Conservation (phyloP, 163 green algal genomes). For the Prototheca cutis region DNA sequence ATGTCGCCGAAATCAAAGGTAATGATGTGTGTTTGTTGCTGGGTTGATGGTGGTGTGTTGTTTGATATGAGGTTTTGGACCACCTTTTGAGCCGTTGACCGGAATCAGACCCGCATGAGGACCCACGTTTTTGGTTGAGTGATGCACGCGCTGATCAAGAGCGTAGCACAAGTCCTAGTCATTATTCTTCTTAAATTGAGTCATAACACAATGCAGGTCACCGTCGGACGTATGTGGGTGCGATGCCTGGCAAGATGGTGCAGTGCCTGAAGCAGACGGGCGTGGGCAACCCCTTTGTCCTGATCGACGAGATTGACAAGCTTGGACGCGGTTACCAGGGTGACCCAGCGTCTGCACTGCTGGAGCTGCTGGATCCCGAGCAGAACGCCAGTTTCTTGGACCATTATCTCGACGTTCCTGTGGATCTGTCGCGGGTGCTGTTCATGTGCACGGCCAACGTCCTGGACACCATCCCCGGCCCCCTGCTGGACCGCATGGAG, state of each 20-base stretch:
- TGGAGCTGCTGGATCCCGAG: constrained; percentile 89
- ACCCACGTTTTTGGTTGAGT: too few relatives aligned
- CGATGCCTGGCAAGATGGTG: constrained; percentile 95
- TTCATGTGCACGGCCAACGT: constrained; percentile 94
- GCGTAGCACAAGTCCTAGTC: too few relatives aligned
- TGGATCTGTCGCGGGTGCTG: constrained; percentile 78
- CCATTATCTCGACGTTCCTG: constrained; percentile 87
- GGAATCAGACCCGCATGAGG: too few relatives aligned
- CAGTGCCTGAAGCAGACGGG: constrained; percentile 83
- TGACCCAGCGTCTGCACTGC: constrained; percentile 78
- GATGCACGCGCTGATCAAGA: too few relatives aligned
- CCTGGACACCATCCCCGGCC: constrained; percentile 87
- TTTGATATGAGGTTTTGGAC: too few relatives aligned
- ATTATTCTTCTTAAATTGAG: too few relatives aligned
- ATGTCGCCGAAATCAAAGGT: constrained; percentile 96
- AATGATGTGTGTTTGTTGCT: too few relatives aligned
- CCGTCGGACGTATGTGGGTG: constrained; percentile 89
- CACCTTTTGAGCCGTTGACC: too few relatives aligned
- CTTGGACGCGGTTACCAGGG: constrained; percentile 61
- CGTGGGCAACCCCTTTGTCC: constrained; percentile 79
- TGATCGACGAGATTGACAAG: constrained; percentile 99
- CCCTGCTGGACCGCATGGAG: constrained; percentile 95
- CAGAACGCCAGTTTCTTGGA: constrained; percentile 84
- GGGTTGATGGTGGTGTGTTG: too few relatives aligned
- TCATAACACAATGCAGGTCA: too few relatives aligned